Base-by-base conservation (phyloP, 2,329 filamentous ascomycete species). In the Botrytis porri region DNA sequence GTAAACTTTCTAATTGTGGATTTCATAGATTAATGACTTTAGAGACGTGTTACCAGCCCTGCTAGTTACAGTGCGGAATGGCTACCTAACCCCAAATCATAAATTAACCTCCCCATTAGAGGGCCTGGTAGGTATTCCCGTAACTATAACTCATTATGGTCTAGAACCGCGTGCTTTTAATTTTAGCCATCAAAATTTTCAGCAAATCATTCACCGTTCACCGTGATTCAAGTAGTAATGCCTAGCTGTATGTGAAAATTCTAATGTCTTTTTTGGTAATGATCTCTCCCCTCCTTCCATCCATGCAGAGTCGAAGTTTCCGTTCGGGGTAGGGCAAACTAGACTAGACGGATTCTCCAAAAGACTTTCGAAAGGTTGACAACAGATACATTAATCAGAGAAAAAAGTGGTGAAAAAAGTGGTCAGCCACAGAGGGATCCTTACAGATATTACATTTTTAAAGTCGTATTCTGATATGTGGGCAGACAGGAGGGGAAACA, bases 401-500 rank as follows among this genome's bases (percentile, higher is more conserved):
- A n/a, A 39, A 51, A 22, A 59, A n/a, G n/a, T n/a, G n/a, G n/a
- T n/a, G n/a, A n/a, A 32, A 51, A 35, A 12, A 25, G 51, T 9
- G 39, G 41, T 63, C 69, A 64, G 69, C 69, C 69, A 70, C 59
- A 59, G 61, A 45, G 59, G 70, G 61, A 71, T 71, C 45, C 62
- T 48, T 67, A 60, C 61, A 67, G 48, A 54, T 72, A 67, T 57
- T 69, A 32, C 54, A 35, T 61, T 45, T 61, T 20, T 32, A n/a
- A 39, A 45, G 51, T 61, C 37, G 51, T 35, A 70, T 39, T 35
- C n/a, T 45, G 29, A 62, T 62, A 70, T 70, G 67, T 70, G 57
- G 29, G 67, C 61, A 45, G 67, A 70, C 67, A 45, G 51, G 37
- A 62, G 41, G 39, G 57, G 67, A 61, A 70, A 62, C 25, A 60